A percentile compares a stretch with the other conserved stretches of the same genome.
phyloP scores from a whole-genome alignment of 768 basidiomycete species.

The Mycena polygramma region DNA sequence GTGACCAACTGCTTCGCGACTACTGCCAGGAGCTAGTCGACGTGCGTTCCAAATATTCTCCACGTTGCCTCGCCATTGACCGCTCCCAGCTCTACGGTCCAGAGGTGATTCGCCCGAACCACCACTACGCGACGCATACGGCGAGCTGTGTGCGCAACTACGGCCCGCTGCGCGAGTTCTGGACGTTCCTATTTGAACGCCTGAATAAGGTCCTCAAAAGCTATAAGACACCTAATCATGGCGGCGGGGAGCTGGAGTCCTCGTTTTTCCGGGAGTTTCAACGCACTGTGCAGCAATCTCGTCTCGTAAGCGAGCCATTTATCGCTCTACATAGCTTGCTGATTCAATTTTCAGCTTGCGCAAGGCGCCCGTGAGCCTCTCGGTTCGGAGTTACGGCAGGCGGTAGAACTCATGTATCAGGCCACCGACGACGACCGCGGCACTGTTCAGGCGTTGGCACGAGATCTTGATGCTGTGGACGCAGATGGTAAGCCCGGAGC shows the following conservation, averaged over 20 bases:
- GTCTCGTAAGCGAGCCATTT: neutral
- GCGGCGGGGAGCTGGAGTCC: too few species aligned
- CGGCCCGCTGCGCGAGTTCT: too few species aligned
- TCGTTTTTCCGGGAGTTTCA: constrained; percentile 37
- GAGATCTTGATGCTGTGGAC: constrained; percentile 40
- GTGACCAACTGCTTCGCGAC: constrained; percentile 39
- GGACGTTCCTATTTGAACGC: too few species aligned
- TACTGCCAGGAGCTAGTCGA: constrained; percentile 39
- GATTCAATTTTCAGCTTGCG: neutral
- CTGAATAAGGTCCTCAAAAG: constrained; percentile 23
- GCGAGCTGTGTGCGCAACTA: too few species aligned
- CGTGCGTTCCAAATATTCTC: too few species aligned
- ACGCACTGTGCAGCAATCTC: constrained; percentile 15
- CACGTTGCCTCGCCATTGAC: too few species aligned
- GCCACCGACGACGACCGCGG: constrained; percentile 42
- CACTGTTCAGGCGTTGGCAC: constrained; percentile 26
- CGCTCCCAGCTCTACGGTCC: too few species aligned
- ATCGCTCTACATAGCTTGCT: neutral
- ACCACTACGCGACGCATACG: too few species aligned
- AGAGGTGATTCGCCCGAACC: too few species aligned
- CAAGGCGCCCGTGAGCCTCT: constrained; percentile 2
- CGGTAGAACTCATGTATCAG: constrained; percentile 39
- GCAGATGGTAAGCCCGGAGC: constrained; percentile 35
- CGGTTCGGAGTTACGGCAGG: constrained; percentile 11
- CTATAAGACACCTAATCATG: neutral